Conservation (phyloP, 805 yeast genomes). For the Millerozyma miso region DNA sequence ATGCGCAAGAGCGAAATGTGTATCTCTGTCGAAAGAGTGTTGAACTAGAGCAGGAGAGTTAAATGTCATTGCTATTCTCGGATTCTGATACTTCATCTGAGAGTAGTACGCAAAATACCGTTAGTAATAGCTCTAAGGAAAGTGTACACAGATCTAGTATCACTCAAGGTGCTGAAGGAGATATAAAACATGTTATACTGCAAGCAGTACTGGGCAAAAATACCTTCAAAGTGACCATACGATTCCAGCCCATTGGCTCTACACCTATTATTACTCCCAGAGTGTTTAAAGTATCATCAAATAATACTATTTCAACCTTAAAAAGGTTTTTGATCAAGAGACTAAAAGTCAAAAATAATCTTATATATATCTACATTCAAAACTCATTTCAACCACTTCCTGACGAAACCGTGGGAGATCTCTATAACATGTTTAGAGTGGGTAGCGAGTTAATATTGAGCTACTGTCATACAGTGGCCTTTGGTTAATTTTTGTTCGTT, state of each 20-base stretch:
- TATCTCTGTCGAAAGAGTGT: too few relatives aligned
- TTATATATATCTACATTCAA: slow-evolving; percentile 32
- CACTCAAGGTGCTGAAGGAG: background rate
- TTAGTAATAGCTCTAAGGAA: background rate
- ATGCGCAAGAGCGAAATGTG: background rate
- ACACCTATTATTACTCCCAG: slow-evolving; percentile 47
- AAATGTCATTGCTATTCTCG: slow-evolving; percentile 9
- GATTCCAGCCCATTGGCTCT: slow-evolving; percentile 62
- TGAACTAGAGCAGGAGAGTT: background rate
- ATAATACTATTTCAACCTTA: slow-evolving; percentile 45
- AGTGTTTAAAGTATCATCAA: slow-evolving; percentile 45
- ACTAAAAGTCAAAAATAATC: slow-evolving; percentile 19
- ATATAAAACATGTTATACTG: too few relatives aligned
- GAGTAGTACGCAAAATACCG: background rate
- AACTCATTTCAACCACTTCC: slow-evolving; percentile 41
- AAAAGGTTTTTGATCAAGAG: slow-evolving; percentile 42
- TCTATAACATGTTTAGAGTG: slow-evolving; percentile 25
- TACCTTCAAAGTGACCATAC: slow-evolving; percentile 36
- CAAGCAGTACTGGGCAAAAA: background rate
- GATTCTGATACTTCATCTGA: slow-evolving; percentile 7
- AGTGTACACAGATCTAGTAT: background rate
- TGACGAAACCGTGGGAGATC: slow-evolving; percentile 33
- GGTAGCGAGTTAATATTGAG: slow-evolving; percentile 34
- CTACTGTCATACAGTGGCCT: slow-evolving; percentile 38
- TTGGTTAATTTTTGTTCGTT: slow-evolving; percentile 28